Conservation (phyloP, 2,329 filamentous ascomycete species). For the Kalmusia sp. region DNA sequence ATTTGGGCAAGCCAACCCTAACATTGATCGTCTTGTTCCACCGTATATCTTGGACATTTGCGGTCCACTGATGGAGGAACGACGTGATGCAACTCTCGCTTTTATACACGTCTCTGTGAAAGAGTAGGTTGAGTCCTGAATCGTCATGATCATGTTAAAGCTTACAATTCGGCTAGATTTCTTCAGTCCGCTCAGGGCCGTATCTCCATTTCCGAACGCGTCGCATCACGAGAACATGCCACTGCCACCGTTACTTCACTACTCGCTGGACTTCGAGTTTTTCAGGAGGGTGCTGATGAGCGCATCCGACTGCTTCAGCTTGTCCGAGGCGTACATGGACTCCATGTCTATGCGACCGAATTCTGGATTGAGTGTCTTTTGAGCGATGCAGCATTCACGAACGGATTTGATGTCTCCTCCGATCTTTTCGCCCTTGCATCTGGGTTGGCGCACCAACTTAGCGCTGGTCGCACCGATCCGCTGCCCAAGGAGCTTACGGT, state of each 20-base stretch:
- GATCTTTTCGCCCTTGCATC: neutral
- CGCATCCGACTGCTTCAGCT: constrained; percentile 10
- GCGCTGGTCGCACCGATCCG: neutral
- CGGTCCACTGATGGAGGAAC: constrained; percentile 19
- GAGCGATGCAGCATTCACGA: neutral
- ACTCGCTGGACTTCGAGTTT: constrained; percentile 9
- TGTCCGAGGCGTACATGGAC: constrained; percentile 21
- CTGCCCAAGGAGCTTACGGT: no score
- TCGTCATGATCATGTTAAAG: neutral
- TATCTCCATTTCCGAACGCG: constrained; percentile 5
- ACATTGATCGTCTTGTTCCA: constrained; percentile 4
- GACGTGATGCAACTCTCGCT: constrained; percentile 12
- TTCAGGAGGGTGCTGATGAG: constrained; percentile 8
- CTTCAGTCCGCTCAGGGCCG: neutral
- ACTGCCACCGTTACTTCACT: constrained; percentile 15
- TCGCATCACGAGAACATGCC: constrained; percentile 11
- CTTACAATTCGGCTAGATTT: constrained; percentile 2
- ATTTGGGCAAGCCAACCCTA: constrained; percentile 18
- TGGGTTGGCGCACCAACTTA: constrained; percentile 1
- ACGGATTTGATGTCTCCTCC: constrained; percentile 2
- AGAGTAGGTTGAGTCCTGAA: constrained; percentile 9
- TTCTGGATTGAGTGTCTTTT: constrained; percentile 23
- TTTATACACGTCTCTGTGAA: constrained; percentile 26
- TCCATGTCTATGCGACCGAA: constrained; percentile 23
- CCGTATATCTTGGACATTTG: constrained; percentile 17